Percentiles rank a stretch among this genome's conserved stretches.
phyloP scores from a whole-genome alignment of 495 filamentous ascomycete genomes.

The Aspergillus mulundensis region DNA sequence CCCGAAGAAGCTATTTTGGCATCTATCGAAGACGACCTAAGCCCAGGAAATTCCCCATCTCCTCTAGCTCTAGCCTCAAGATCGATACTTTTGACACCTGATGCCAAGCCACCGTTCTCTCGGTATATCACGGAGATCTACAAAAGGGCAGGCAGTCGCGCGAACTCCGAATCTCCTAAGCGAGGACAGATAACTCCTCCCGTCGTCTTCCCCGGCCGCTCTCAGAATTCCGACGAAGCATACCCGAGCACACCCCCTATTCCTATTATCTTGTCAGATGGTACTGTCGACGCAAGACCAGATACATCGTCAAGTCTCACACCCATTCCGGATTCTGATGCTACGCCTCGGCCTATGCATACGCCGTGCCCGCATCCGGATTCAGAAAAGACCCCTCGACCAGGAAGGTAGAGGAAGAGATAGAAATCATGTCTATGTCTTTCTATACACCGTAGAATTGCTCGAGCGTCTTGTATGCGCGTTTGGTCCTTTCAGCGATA shows the following conservation, averaged over 20 bases:
- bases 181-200: conserved; percentile 39
- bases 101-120: conserved; percentile 14
- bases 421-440: conserved; percentile 5
- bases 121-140: conserved; percentile 24
- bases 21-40: conserved; percentile 25
- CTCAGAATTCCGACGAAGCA: neutral
- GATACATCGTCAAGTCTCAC: conserved; percentile 21
- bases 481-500: neutral
- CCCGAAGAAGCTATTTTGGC: conserved; percentile 34
- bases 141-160: conserved; percentile 13
- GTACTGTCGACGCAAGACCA: neutral
- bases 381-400: conserved; percentile 64
- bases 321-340: conserved; percentile 31
- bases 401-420: conserved; percentile 15
- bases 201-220: conserved; percentile 12
- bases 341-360: conserved; percentile 37
- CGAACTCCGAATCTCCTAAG: conserved; percentile 6
- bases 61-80: conserved; percentile 8
- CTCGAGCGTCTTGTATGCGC: neutral
- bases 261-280: conserved; percentile 20
- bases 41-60: conserved; percentile 23
- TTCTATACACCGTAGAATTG: neutral
- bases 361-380: conserved; percentile 28
- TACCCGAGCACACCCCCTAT: conserved; percentile 31
- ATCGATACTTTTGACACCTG: neutral